Conservation (phyloP, 2,329 filamentous ascomycete genomes). For the Setomelanomma holmii region DNA sequence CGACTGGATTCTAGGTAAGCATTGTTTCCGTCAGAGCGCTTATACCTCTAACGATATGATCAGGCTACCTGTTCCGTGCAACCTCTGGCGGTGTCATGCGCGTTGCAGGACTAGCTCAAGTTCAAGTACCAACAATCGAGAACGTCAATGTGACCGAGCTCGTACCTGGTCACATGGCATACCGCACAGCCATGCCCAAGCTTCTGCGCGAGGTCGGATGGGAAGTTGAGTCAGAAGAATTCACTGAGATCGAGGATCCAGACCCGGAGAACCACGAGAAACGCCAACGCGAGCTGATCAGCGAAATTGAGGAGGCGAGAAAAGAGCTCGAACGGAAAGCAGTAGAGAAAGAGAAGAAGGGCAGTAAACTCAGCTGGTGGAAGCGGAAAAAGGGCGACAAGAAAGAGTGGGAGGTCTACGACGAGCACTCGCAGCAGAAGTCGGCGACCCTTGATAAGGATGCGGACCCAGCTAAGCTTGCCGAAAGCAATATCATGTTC, state of each 20-base stretch:
- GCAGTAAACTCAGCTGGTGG: conserved; percentile 72
- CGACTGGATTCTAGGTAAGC: conserved; percentile 87
- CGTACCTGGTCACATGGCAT: conserved; percentile 95
- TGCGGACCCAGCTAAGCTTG: conserved; percentile 57
- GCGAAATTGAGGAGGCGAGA: conserved; percentile 93
- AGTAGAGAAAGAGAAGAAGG: conserved; percentile 65
- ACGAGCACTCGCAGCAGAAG: conserved; percentile 68
- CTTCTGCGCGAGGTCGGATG: conserved; percentile 88
- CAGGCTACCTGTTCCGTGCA: conserved; percentile 87
- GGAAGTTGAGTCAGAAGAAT: conserved; percentile 91
- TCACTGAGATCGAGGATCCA: conserved; percentile 94
- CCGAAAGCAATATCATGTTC: conserved; percentile 76
- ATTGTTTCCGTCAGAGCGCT: background rate
- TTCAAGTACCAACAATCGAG: conserved; percentile 84
- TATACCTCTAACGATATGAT: conserved; percentile 10
- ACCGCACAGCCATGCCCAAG: conserved; percentile 88
- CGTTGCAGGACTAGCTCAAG: conserved; percentile 80
- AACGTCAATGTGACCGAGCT: conserved; percentile 87
- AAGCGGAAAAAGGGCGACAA: conserved; percentile 81
- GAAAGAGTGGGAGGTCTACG: conserved; percentile 93
- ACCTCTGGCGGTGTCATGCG: conserved; percentile 91
- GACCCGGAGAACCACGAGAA: conserved; percentile 92
- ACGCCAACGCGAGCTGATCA: conserved; percentile 90
- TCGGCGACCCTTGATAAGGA: conserved; percentile 44
- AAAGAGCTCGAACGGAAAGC: conserved; percentile 80